A percentile compares a stretch with the other conserved stretches of the same genome.
Evolutionary conservation across 2,329 filamentous ascomycete species (phyloP).

Genomic region (Cercospora sp.): DNA sequence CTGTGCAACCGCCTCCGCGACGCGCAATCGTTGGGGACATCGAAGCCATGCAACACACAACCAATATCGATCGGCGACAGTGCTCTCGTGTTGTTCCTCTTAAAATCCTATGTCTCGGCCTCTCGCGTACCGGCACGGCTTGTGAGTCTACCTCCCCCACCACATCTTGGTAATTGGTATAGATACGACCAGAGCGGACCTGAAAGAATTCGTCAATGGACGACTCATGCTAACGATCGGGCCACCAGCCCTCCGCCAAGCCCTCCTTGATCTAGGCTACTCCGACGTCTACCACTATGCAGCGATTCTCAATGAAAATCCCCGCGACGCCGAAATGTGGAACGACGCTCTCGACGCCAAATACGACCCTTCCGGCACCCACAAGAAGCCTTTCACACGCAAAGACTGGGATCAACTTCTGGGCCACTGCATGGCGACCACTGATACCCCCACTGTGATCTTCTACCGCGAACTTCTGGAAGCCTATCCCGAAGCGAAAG

Average conservation of each 20-base stretch:
- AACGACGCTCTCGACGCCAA: constrained; percentile 29
- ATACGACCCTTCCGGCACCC: constrained; percentile 11
- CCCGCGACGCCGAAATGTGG: constrained; percentile 28
- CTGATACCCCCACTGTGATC: constrained; percentile 37
- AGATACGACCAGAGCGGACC: no score
- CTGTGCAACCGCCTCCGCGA: neutral
- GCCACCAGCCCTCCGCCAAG: constrained; percentile 38
- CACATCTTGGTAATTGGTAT: neutral
- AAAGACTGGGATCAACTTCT: constrained; percentile 38
- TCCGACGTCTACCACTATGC: constrained; percentile 68
- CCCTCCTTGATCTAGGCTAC: constrained; percentile 63
- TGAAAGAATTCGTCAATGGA: neutral
- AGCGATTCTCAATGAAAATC: constrained; percentile 32
- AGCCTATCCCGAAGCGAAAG: constrained; percentile 42
- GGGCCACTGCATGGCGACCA: constrained; percentile 36
- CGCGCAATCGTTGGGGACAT: constrained; percentile 14
- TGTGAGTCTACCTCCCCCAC: constrained; percentile 34
- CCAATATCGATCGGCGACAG: constrained; percentile 22
- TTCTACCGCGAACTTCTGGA: constrained; percentile 41
- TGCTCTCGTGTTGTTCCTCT: constrained; percentile 50
- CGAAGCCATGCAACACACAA: constrained; percentile 9
- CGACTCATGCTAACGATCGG: constrained; percentile 40
- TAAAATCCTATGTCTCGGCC: constrained; percentile 65
- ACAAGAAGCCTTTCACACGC: constrained; percentile 17
- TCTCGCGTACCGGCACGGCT: constrained; percentile 66